Evolutionary conservation across 2,329 filamentous ascomycete genomes (phyloP).

Genomic region (Furcasterigmium furcatum): DNA sequence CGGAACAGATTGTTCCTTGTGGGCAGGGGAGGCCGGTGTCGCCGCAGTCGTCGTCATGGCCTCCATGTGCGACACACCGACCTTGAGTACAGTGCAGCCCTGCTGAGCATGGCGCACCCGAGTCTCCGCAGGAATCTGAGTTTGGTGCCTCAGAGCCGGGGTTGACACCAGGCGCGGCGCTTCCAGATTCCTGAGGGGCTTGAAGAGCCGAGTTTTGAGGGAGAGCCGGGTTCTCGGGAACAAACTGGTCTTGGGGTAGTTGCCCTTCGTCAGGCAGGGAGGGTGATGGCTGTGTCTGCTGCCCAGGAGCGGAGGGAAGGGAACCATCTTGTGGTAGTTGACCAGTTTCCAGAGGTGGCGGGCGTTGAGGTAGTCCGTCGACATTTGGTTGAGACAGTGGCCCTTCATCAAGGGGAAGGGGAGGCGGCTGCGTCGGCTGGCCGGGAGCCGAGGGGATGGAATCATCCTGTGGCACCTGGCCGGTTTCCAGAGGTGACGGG

Average conservation of each 20-base stretch:
- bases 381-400: too few species aligned
- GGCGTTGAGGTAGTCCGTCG: too few species aligned
- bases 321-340: too few species aligned
- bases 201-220: not conserved
- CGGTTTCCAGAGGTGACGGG: too few species aligned
- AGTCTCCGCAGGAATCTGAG: not conserved
- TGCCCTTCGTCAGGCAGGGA: not conserved
- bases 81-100: not conserved
- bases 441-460: too few species aligned
- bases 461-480: too few species aligned
- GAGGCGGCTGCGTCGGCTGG: too few species aligned
- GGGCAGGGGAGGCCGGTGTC: not conserved
- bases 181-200: not conserved
- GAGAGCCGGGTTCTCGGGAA: not conserved
- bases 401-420: too few species aligned
- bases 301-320: not conserved
- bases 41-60: conserved; percentile 1
- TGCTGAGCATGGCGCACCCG: not conserved
- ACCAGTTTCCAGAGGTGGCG: too few species aligned
- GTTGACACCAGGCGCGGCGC: too few species aligned
- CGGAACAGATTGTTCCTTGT: not conserved
- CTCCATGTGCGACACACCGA: not conserved
- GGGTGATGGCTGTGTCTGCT: not conserved
- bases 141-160: not conserved
- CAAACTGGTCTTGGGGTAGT: not conserved